Evolutionary conservation across 164 flowering plant species (phyloP), one percentile per base, ranked within the genome.

Genomic region (Vitis cinerea): DNA sequence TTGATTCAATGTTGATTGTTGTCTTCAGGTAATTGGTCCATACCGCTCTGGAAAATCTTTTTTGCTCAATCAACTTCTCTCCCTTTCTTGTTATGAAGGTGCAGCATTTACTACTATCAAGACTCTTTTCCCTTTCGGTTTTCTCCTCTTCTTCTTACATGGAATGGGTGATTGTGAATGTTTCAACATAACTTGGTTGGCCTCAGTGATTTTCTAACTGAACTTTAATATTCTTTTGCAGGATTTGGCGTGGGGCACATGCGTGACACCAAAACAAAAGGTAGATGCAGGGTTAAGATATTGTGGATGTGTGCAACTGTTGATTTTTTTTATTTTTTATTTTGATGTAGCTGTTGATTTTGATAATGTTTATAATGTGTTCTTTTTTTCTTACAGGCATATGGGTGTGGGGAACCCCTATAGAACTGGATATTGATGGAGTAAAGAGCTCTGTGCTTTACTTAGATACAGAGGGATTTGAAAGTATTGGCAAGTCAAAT

Each of bases 161-260:
- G n/a, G 17, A 8, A 16, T 19, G 37, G 29, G 50, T 37, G 44
- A 29, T 3, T 31, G 2, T 17, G 31, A 56, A 44, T 14, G 8
- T 15, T 31, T 61, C 9, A 9, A 16, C 49, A 48, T 12, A 57
- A 12, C 2, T 63, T 67, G 29, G 8, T n/a, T 61, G 9, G 59
- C 47, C 47, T 55, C 3, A 47, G 23, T 3, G 3, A 57, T 50
- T 59, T 52, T 9, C 4, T 52, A 60, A 15, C 50, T 50, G 57
- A 14, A n/a, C 44, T 17, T 54, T 7, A 58, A 16, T 48, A 31
- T 71, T 50, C 65, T 66, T 9, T 62, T 65, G 23, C 88, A 96
- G 99, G 99, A 3, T 96, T 96, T 86, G 99, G 99, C 64, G 99
- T 96, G 70, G 99, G 99, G 64, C 99, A 96, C 80, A 87, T 96